Base-by-base conservation (phyloP, 2,329 filamentous ascomycete species). In the Xylariaceae sp. region DNA sequence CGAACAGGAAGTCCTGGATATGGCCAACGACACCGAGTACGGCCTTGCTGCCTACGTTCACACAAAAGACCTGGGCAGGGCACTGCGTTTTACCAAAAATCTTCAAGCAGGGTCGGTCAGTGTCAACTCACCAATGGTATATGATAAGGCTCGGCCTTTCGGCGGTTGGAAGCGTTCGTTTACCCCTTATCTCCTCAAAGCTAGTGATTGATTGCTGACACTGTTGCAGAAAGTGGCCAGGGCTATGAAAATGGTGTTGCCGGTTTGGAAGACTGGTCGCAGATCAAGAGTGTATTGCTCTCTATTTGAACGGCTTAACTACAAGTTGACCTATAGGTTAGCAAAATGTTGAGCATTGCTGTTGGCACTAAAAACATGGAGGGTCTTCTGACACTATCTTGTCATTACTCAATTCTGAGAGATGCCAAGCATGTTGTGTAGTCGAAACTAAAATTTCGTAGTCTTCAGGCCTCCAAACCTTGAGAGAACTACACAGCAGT, bases 61-160 rank as follows among this genome's bases (percentile, higher is more conserved):
- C 60, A 84, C 81, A 0, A 70, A 76, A 59, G 75, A 83, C 58
- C 74, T 83, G 56, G 72, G 69, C 52, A 64, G 75, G 1, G 75
- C 75, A 3, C 66, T 78, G 64, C 67, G 74, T 6, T 68, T 79
- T 2, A 72, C 78, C 8, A 80, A 80, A 53, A 77, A 75, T 3
- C 73, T 86, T 21, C 81, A 85, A 65, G 78, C 81, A 2, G 84
- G 84, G 0, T 83, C 81, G 68, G 82, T 86, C 0, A 83, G 81
- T 61, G 79, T 87, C 52, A 87, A 84, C 56, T 77, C 73, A 0
- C 68, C 64, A 1, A 66, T 61, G n/a, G 69, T 67, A 1, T 65
- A 62, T 35, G 74, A 76, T 41, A 64, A 70, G 64, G 16, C 37
- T n/a, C 47, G 55, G 10, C 73, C 74, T 1, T 76, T 77, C 60